Conservation (phyloP, 2,329 filamentous ascomycete species). For the Xylariaceae sp. region DNA sequence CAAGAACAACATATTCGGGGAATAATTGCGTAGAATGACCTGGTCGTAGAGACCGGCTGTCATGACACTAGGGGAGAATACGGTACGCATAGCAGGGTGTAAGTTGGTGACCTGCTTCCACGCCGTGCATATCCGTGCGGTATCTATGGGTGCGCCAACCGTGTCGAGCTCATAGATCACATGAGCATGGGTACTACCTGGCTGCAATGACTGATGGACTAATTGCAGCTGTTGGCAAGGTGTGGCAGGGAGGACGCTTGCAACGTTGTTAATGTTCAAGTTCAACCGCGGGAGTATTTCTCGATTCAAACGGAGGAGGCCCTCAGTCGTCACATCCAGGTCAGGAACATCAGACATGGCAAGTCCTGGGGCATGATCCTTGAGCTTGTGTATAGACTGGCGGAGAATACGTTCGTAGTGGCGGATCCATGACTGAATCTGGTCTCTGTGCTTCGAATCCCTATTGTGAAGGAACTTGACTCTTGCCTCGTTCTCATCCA, state of each 20-base stretch:
- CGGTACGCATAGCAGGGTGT: conserved; percentile 46
- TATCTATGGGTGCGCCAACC: conserved; percentile 39
- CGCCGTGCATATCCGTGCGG: conserved; percentile 44
- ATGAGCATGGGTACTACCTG: conserved; percentile 43
- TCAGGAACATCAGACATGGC: conserved; percentile 50
- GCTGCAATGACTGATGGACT: conserved; percentile 41
- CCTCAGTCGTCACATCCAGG: conserved; percentile 46
- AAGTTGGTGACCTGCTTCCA: conserved; percentile 49
- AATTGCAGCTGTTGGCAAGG: conserved; percentile 49
- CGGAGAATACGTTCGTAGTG: conserved; percentile 46
- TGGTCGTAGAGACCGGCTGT: conserved; percentile 49
- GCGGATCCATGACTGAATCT: conserved; percentile 46
- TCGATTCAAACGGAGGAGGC: conserved; percentile 42
- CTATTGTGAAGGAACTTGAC: conserved; percentile 47
- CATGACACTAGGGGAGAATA: conserved; percentile 51
- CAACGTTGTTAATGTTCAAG: conserved; percentile 45
- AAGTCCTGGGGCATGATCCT: conserved; percentile 44
- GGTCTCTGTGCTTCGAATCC: conserved; percentile 40
- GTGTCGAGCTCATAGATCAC: conserved; percentile 48
- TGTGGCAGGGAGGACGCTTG: conserved; percentile 48
- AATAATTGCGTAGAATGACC: conserved; percentile 45
- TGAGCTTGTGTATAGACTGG: conserved; percentile 42
- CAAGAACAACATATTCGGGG: conserved; percentile 53
- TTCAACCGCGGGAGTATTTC: conserved; percentile 41
- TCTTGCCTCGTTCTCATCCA: conserved; percentile 44